A percentile compares a stretch with the other conserved stretches of the same genome.
Evolutionary conservation across 176 grass and related monocot species (phyloP).

Genomic region (Triticum monococcum): DNA sequence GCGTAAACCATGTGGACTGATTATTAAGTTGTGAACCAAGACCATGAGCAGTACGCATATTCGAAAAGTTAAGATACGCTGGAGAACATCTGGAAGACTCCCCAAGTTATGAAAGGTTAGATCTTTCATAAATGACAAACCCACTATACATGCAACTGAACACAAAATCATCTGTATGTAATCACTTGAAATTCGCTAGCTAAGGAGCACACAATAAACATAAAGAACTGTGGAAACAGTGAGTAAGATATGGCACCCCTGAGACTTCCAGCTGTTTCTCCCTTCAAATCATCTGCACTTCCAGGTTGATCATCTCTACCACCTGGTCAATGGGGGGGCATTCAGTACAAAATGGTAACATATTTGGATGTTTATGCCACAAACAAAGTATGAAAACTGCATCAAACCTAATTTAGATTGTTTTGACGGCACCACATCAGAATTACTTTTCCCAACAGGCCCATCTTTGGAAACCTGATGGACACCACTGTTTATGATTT

Average conservation of each 20-base stretch:
- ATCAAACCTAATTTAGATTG: conserved; percentile 48
- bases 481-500: conserved; percentile 76
- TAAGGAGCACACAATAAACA: conserved; percentile 4
- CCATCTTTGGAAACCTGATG: conserved; percentile 79
- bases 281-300: conserved; percentile 54
- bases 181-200: conserved; percentile 23
- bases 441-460: conserved; percentile 64
- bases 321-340: conserved; percentile 19
- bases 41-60: neutral
- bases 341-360: conserved; percentile 13
- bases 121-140: conserved; percentile 10
- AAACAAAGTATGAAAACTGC: neutral
- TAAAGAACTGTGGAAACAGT: neutral
- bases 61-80: neutral
- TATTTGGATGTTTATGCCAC: neutral
- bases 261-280: conserved; percentile 33
- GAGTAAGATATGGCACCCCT: conserved; percentile 22
- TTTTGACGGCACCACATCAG: conserved; percentile 31
- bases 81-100: conserved; percentile 10
- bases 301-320: conserved; percentile 59
- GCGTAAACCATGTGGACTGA: neutral
- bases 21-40: conserved; percentile 14
- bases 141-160: neutral
- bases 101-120: conserved; percentile 10
- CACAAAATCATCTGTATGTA: neutral